Conservation (phyloP, 1,284 basidiomycete genomes). For the Mycosarcoma mackinlayi region DNA sequence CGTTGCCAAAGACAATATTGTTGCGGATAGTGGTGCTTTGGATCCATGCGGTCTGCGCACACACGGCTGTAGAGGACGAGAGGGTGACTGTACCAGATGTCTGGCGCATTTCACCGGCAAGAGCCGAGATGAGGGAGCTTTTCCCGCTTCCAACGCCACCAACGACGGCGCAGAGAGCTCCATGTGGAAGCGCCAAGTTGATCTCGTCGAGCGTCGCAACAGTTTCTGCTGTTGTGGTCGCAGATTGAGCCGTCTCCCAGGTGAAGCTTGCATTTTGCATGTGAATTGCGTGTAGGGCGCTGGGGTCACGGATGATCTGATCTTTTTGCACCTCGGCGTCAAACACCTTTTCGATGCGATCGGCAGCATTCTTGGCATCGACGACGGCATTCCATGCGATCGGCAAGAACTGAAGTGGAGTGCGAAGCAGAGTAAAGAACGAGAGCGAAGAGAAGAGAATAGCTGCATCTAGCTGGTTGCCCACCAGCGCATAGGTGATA, state of each 20-base stretch:
- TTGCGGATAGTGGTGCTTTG: slow-evolving; percentile 75
- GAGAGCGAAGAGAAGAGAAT: slow-evolving; percentile 80
- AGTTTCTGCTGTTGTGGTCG: slow-evolving; percentile 68
- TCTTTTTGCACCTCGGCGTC: slow-evolving; percentile 14
- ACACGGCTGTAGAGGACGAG: slow-evolving; percentile 1
- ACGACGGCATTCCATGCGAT: slow-evolving; percentile 80
- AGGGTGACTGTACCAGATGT: slow-evolving; percentile 18
- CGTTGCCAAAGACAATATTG: slow-evolving; percentile 79
- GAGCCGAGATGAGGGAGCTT: slow-evolving; percentile 50
- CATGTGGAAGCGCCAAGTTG: slow-evolving; percentile 76
- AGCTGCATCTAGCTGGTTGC: slow-evolving; percentile 76
- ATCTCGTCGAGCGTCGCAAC: slow-evolving; percentile 74
- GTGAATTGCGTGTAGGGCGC: slow-evolving; percentile 5
- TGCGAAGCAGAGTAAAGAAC: slow-evolving; percentile 72
- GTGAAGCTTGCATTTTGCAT: slow-evolving; percentile 18
- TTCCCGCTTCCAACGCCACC: slow-evolving; percentile 80
- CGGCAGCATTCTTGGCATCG: slow-evolving; percentile 73
- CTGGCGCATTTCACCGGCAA: slow-evolving; percentile 32
- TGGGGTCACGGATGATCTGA: slow-evolving; percentile 16
- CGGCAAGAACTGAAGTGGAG: slow-evolving; percentile 72
- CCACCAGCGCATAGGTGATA: slow-evolving; percentile 73
- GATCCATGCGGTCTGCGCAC: slow-evolving; percentile 6
- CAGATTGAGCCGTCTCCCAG: slow-evolving; percentile 69
- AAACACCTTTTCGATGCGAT: slow-evolving; percentile 20
- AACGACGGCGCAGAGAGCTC: slow-evolving; percentile 80